Percentiles rank a stretch among this genome's conserved stretches.
Conservation (phyloP, 768 basidiomycete species). For the Lactarius trivialis region DNA sequence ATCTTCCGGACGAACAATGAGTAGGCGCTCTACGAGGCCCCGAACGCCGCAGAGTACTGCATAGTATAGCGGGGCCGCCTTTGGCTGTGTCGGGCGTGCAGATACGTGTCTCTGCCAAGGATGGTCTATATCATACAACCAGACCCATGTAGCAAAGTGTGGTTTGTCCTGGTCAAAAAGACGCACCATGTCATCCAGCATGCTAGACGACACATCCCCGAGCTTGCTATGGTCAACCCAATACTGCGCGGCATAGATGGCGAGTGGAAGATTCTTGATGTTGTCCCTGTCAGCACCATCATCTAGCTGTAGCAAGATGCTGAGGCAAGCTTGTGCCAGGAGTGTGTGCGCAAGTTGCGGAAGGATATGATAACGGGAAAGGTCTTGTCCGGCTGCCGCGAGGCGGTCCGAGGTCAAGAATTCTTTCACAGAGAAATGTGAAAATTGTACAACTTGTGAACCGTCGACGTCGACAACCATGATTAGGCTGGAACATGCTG, state of each 20-base stretch:
- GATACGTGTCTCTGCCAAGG: not conserved
- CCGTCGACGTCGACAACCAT: not conserved
- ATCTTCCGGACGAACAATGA: not conserved
- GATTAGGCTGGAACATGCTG: conserved; percentile 2
- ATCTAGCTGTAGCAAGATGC: conserved; percentile 5
- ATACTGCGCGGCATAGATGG: conserved; percentile 4
- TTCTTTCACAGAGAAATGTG: conserved; percentile 14
- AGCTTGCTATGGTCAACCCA: conserved; percentile 8
- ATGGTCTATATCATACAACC: conserved; percentile 3
- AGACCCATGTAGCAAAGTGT: conserved; percentile 9
- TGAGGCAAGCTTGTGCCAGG: not conserved
- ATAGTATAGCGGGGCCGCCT: not conserved
- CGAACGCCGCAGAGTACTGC: conserved; percentile 2
- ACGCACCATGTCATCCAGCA: not conserved
- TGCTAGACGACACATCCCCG: not conserved
- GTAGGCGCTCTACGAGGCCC: not conserved
- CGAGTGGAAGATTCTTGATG: not conserved
- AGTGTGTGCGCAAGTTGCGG: conserved; percentile 2
- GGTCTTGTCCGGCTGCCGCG: not conserved
- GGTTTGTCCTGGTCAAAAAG: not conserved
- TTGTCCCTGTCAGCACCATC: not conserved
- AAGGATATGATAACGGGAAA: conserved; percentile 10
- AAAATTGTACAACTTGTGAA: conserved; percentile 3
- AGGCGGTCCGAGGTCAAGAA: conserved; percentile 14
- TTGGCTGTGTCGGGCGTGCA: not conserved